Conservation (phyloP, 371 early-diverging fungal genomes). For the Rhizopus arrhizus region DNA sequence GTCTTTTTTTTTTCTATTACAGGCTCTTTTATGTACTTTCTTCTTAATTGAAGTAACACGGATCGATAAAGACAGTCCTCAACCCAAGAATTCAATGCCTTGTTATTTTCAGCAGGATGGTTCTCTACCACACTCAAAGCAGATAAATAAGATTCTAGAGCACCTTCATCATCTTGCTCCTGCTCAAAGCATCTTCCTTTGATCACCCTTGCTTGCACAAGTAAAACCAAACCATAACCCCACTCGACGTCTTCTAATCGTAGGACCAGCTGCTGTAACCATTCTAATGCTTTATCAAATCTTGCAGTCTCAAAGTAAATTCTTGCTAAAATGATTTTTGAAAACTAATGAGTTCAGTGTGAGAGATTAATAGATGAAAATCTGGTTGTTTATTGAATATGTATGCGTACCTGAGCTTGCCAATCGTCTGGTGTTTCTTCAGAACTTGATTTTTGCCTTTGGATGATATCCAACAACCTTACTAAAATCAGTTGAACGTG, state of each 20-base stretch:
- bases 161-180: constrained; percentile 48
- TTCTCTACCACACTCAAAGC: constrained; percentile 49
- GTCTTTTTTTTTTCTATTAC: too few relatives aligned
- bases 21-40: constrained; percentile 40
- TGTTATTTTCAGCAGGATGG: constrained; percentile 50
- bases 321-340: constrained; percentile 46
- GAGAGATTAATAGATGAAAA: neutral
- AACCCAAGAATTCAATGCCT: constrained; percentile 64
- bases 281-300: constrained; percentile 38
- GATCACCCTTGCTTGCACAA: constrained; percentile 54
- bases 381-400: neutral
- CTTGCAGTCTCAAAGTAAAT: constrained; percentile 39
- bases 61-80: constrained; percentile 71
- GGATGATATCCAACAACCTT: constrained; percentile 24
- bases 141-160: constrained; percentile 56
- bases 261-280: constrained; percentile 36
- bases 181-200: constrained; percentile 62
- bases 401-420: constrained; percentile 35
- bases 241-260: constrained; percentile 36
- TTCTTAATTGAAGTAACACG: constrained; percentile 56
- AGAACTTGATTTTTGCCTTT: constrained; percentile 27
- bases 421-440: constrained; percentile 34
- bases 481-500: constrained; percentile 23
- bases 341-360: constrained; percentile 19
- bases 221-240: constrained; percentile 62